Percentiles rank a stretch among this genome's conserved stretches.
Conservation (phyloP, 164 flowering plant species). For the Dillenia suffruticosa region DNA sequence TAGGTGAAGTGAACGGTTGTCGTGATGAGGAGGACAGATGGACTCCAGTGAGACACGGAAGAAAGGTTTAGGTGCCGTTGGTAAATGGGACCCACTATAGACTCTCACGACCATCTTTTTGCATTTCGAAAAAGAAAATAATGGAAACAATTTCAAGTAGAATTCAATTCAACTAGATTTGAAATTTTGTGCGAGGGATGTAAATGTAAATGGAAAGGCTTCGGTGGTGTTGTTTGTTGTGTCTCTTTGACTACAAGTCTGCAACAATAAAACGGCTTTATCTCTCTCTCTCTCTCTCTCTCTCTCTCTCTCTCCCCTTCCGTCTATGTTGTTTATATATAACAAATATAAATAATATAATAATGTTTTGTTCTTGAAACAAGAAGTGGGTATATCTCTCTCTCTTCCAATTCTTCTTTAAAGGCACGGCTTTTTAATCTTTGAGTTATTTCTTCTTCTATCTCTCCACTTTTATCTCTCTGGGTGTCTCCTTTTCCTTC, state of each 20-base stretch:
- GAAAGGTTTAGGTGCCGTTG: too few relatives aligned
- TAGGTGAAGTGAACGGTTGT: too few relatives aligned
- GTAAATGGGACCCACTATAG: too few relatives aligned
- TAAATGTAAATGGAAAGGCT: constrained; percentile 1
- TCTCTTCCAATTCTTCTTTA: background rate
- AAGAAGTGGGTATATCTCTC: background rate
- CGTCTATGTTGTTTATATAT: background rate
- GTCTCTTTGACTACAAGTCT: constrained; percentile 19
- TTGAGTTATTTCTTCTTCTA: background rate
- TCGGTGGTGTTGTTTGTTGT: background rate
- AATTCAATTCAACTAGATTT: constrained; percentile 12
- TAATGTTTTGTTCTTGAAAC: constrained; percentile 5
- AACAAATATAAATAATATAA: background rate
- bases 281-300: constrained; percentile 12
- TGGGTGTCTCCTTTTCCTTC: constrained; percentile 3
- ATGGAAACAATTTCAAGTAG: constrained; percentile 4
- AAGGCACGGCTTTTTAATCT: too few relatives aligned
- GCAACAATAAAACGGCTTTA: background rate
- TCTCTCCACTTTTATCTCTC: constrained; percentile 6
- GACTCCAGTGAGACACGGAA: too few relatives aligned
- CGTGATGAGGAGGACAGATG: too few relatives aligned
- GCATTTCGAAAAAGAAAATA: too few relatives aligned
- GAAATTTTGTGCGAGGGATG: constrained; percentile 34
- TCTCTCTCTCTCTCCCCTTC: constrained; percentile 11
- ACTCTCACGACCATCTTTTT: too few relatives aligned